Percentiles rank a stretch among this genome's conserved stretches.
Evolutionary conservation across 106 monocot genomes (phyloP).

Genomic region (Dendrobium officinale): DNA sequence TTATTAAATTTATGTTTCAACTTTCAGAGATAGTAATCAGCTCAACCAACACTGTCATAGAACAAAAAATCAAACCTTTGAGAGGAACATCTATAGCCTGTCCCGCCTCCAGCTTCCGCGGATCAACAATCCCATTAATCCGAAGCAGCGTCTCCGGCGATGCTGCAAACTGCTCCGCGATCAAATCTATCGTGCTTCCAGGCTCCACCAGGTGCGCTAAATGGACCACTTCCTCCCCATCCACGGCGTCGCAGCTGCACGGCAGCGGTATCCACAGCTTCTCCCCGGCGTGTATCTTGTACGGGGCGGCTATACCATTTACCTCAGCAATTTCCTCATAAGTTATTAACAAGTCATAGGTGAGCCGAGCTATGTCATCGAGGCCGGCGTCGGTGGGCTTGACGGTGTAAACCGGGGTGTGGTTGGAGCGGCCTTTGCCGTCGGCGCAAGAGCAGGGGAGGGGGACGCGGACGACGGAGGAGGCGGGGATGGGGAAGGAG

Average conservation of each 20-base stretch:
- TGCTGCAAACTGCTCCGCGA: conserved; percentile 36
- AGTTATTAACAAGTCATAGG: conserved; percentile 20
- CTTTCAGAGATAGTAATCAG: no score
- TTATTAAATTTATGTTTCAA: no score
- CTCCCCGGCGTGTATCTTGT: conserved; percentile 18
- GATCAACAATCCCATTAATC: conserved; percentile 28
- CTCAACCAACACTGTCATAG: no score
- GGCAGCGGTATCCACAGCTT: conserved; percentile 57
- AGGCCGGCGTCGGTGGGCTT: conserved; percentile 22
- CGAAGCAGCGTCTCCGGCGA: conserved; percentile 15
- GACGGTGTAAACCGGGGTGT: conserved; percentile 28
- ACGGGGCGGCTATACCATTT: conserved; percentile 23
- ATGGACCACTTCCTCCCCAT: conserved; percentile 28
- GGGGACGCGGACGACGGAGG: conserved; percentile 28
- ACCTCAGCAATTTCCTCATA: conserved; percentile 30
- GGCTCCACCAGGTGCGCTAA: conserved; percentile 30
- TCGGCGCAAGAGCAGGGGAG: conserved; percentile 39
- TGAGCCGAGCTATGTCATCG: conserved; percentile 28
- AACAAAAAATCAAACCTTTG: conserved; percentile 9
- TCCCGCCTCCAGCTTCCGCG: conserved; percentile 16
- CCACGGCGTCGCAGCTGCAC: conserved; percentile 63
- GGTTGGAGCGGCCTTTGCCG: conserved; percentile 22
- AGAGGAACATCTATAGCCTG: conserved; percentile 47
- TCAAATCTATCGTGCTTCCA: conserved; percentile 19
- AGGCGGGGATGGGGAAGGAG: conserved; percentile 10